Percentiles rank a stretch among this genome's conserved stretches.
phyloP scores from a whole-genome alignment of 345 rosid species.

The Gossypium longicalyx region DNA sequence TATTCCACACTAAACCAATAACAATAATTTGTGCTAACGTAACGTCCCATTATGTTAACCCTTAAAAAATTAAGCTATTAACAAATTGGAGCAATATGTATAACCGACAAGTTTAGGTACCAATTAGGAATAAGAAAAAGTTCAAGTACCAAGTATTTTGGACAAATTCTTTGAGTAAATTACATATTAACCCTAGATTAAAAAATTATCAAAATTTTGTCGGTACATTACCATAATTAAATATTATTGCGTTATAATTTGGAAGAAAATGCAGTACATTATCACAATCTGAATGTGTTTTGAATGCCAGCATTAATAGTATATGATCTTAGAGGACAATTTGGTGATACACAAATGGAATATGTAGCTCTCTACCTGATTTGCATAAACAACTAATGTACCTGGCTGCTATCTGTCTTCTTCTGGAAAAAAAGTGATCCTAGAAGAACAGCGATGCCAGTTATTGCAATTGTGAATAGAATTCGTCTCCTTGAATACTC shows the following conservation, averaged over 20 bases:
- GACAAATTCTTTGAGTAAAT: no score
- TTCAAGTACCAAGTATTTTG: no score
- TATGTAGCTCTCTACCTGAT: conserved; percentile 25
- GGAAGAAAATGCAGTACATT: conserved; percentile 7
- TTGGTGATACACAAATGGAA: conserved; percentile 27
- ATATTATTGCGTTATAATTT: neutral
- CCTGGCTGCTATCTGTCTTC: conserved; percentile 45
- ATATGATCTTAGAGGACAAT: conserved; percentile 21
- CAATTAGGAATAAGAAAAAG: no score
- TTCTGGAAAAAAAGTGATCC: conserved; percentile 89
- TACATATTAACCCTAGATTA: no score
- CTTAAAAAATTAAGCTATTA: no score
- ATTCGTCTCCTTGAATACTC: conserved; percentile 58
- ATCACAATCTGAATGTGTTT: conserved; percentile 21
- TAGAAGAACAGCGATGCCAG: conserved; percentile 77
- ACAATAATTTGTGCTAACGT: no score
- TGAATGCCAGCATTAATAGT: neutral
- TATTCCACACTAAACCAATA: no score
- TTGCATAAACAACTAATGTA: conserved; percentile 37
- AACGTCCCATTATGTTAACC: no score
- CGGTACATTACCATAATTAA: neutral
- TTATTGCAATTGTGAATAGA: conserved; percentile 81
- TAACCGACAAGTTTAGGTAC: no score
- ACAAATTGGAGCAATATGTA: no score
- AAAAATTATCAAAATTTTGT: neutral